phyloP scores from a whole-genome alignment of 2,329 filamentous ascomycete genomes.

The Emergomyces pasteurianus region DNA sequence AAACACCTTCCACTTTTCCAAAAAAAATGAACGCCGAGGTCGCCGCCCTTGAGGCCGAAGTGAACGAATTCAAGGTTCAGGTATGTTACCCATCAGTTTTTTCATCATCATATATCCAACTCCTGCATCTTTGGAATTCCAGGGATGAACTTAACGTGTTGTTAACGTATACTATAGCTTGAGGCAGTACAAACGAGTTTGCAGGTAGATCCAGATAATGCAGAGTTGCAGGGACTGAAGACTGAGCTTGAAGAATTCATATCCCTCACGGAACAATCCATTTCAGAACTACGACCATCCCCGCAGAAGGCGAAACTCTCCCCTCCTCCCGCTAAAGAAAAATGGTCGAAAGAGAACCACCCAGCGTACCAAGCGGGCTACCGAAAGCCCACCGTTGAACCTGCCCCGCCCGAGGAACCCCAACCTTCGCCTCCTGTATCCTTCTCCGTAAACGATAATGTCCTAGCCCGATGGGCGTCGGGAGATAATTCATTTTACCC shows the following conservation, averaged over 20 bases:
- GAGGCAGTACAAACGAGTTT: slow-evolving; percentile 66
- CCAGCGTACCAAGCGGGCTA: slow-evolving; percentile 58
- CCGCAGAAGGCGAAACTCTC: slow-evolving; percentile 34
- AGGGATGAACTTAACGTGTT: not conserved
- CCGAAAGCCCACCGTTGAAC: slow-evolving; percentile 32
- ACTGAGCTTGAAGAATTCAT: slow-evolving; percentile 74
- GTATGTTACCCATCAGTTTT: slow-evolving; percentile 20
- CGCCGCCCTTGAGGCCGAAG: slow-evolving; percentile 35
- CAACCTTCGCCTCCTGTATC: slow-evolving; percentile 40
- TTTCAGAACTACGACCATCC: slow-evolving; percentile 64
- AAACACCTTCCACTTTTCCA: not conserved
- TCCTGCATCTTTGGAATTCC: not conserved
- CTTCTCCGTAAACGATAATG: slow-evolving; percentile 79
- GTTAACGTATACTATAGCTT: slow-evolving; percentile 41
- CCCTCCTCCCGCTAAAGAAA: slow-evolving; percentile 49
- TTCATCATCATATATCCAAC: not conserved
- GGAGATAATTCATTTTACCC: slow-evolving; percentile 87
- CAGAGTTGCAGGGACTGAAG: slow-evolving; percentile 64
- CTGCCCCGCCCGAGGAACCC: slow-evolving; percentile 38
- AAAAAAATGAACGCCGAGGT: slow-evolving; percentile 31
- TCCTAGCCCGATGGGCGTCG: slow-evolving; percentile 81
- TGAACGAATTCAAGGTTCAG: slow-evolving; percentile 50
- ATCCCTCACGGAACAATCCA: slow-evolving; percentile 62
- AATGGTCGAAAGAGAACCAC: slow-evolving; percentile 72
- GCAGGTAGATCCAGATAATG: slow-evolving; percentile 67